These are phyloP conservation scores for Sordaria brevicollis DNA, from an alignment of 495 filamentous ascomycete species.

Conservation along the genomic window DNA sequence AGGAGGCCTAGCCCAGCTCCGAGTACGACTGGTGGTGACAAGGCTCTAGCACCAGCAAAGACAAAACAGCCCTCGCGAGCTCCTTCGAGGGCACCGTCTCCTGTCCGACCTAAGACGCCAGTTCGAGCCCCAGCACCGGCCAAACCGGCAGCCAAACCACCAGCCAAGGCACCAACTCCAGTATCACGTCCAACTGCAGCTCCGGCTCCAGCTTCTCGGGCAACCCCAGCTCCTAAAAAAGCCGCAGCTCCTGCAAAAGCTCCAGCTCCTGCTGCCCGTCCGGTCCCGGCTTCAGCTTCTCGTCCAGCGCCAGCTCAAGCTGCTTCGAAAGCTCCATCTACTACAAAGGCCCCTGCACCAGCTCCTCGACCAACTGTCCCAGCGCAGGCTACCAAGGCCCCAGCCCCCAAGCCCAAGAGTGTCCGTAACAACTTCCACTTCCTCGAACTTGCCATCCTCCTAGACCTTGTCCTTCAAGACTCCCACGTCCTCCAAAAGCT, in stretches of 20 bases:
- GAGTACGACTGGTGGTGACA: neutral
- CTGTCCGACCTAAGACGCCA: neutral
- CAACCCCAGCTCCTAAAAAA: too few relatives aligned
- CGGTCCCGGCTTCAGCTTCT: too few relatives aligned
- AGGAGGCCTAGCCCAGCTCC: neutral
- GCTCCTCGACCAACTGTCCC: too few relatives aligned
- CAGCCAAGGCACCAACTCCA: neutral
- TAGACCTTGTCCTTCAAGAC: neutral
- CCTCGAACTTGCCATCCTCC: neutral
- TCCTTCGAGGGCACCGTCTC: neutral
- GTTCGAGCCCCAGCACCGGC: neutral
- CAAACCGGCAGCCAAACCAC: too few relatives aligned
- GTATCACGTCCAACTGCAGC: neutral
- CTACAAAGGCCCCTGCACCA: neutral
- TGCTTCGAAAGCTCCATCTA: too few relatives aligned
- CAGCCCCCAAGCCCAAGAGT: neutral
- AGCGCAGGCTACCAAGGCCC: neutral
- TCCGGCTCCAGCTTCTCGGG: neutral
- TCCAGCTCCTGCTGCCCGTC: too few relatives aligned
- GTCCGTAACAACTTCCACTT: neutral
- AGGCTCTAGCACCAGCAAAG: neutral
- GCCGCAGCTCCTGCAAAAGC: too few relatives aligned
- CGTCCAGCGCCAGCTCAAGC: too few relatives aligned
- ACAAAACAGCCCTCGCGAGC: neutral
- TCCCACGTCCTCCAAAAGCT: neutral